Evolutionary conservation across 768 basidiomycete species (phyloP), one percentile per base, ranked within the genome.

Genomic region (Tulasnella sp.): DNA sequence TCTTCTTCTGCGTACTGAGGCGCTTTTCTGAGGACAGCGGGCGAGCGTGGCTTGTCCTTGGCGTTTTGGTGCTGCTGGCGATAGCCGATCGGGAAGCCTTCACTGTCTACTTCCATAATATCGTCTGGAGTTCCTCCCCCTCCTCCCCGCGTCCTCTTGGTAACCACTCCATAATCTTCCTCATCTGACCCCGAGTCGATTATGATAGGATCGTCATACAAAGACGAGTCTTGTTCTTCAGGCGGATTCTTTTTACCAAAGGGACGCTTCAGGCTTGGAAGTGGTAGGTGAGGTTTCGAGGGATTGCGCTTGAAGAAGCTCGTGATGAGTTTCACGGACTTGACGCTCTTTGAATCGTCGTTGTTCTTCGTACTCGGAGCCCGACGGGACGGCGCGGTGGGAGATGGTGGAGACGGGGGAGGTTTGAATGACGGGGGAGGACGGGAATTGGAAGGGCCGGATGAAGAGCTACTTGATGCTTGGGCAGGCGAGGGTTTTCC

Each of bases 341-440:
- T 78, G 78, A n/a, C 51, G 75, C 44, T 75, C 29, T 26, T 71
- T 35, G n/a, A 29, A 44, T 35, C 51, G 32, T 71, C 20, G 51
- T 48, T 20, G 61, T 39, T 35, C 32, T 55, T 70, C 46, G 46
- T 61, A 23, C 37, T 72, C n/a, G 44, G 71, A 15, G 71, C 10
- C 20, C 39, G 37, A 42, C 71, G 37, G 6, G 71, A 42, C 13
- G 71, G 37, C 23, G 39, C 23, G 7, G 37, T n/a, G 29, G 39
- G 70, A 5, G 70, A n/a, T 35, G 70, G 71, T 5, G 71, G 71
- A 13, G 39, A 40, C 42, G 37, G 71, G 5, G 71, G 71, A 26
- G 61, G 61, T 13, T 67, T 67, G 16, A 29, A 67, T 35, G 61
- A 32, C 7, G 29, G 26, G 11, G 61, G 61, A 67, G 26, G 61